Percentiles rank a stretch among this genome's conserved stretches.
Conservation (phyloP, 2,329 filamentous ascomycete species). For the Penicillium sp. region DNA sequence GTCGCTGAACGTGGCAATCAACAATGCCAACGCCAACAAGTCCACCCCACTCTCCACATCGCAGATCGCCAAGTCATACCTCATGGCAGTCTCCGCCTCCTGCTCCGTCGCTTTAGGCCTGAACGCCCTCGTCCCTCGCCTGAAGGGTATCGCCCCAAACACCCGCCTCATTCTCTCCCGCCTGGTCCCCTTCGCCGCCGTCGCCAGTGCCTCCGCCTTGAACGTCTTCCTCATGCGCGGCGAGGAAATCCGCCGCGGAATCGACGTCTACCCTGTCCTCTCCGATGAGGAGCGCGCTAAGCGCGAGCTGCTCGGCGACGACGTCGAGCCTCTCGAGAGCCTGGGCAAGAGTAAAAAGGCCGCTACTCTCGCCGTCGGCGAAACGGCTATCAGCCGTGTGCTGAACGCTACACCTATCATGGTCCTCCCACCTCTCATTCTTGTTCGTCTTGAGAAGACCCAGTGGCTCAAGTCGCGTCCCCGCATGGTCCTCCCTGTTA, state of each 20-base stretch:
- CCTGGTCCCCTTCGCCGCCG: slow-evolving; percentile 95
- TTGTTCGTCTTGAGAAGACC: slow-evolving; percentile 82
- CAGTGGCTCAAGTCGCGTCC: slow-evolving; percentile 81
- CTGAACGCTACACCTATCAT: slow-evolving; percentile 96
- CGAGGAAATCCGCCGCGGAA: slow-evolving; percentile 90
- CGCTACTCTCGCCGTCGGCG: slow-evolving; percentile 84
- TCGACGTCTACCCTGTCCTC: slow-evolving; percentile 86
- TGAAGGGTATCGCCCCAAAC: slow-evolving; percentile 75
- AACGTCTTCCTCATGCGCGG: slow-evolving; percentile 98
- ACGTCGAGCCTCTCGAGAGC: slow-evolving; percentile 62
- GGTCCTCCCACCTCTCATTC: slow-evolving; percentile 85
- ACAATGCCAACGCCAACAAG: slow-evolving; percentile 97
- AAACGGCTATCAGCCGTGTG: slow-evolving; percentile 89
- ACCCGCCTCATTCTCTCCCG: slow-evolving; percentile 77
- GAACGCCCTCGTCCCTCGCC: slow-evolving; percentile 83
- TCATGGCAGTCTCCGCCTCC: slow-evolving; percentile 86
- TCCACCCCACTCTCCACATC: slow-evolving; percentile 82
- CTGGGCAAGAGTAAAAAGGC: slow-evolving; percentile 88
- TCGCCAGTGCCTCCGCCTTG: slow-evolving; percentile 85
- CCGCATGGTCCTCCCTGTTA: slow-evolving; percentile 76
- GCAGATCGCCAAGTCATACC: slow-evolving; percentile 86
- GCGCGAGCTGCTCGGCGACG: slow-evolving; percentile 65
- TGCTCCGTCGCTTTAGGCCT: slow-evolving; percentile 92
- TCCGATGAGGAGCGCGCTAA: slow-evolving; percentile 69
- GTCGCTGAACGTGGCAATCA: slow-evolving; percentile 97